phyloP scores from a whole-genome alignment of 352 stramenopile genomes.

The Pythium chondricola region DNA sequence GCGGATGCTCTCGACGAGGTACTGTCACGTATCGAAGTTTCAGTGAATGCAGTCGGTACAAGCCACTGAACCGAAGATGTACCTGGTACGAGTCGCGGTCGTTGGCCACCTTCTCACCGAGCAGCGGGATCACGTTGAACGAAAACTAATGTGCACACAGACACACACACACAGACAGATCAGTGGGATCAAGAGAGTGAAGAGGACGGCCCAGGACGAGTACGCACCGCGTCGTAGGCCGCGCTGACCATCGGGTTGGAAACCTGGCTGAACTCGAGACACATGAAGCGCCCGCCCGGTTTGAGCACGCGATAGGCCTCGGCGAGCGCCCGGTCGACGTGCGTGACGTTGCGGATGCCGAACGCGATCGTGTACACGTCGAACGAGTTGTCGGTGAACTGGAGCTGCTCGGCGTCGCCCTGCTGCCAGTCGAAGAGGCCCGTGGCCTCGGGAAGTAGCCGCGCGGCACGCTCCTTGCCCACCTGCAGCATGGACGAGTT shows the following conservation, averaged over 20 bases:
- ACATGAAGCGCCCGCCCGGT: conserved; percentile 96
- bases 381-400: conserved; percentile 94
- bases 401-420: conserved; percentile 95
- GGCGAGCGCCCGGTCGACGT: conserved; percentile 92
- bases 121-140: conserved; percentile 96
- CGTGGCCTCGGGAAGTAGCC: conserved; percentile 53
- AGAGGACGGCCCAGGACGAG: too few relatives aligned
- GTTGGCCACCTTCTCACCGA: conserved; percentile 93
- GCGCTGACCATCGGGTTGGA: conserved; percentile 87
- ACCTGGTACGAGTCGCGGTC: conserved; percentile 97
- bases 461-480: conserved; percentile 82
- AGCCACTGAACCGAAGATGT: background rate
- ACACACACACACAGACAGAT: background rate
- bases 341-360: conserved; percentile 98
- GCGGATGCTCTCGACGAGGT: conserved; percentile 99
- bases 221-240: conserved; percentile 91
- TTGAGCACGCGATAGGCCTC: conserved; percentile 96
- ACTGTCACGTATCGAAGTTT: too few relatives aligned
- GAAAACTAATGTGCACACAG: conserved; percentile 89
- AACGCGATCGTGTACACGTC: conserved; percentile 99
- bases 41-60: background rate
- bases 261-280: conserved; percentile 97
- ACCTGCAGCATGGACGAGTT: conserved; percentile 99
- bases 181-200: too few relatives aligned
- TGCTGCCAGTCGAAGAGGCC: conserved; percentile 87